Evolutionary conservation across 1,139 yeast species (phyloP), one percentile per base, ranked within the genome.

Genomic region (Pichia cactophila): DNA sequence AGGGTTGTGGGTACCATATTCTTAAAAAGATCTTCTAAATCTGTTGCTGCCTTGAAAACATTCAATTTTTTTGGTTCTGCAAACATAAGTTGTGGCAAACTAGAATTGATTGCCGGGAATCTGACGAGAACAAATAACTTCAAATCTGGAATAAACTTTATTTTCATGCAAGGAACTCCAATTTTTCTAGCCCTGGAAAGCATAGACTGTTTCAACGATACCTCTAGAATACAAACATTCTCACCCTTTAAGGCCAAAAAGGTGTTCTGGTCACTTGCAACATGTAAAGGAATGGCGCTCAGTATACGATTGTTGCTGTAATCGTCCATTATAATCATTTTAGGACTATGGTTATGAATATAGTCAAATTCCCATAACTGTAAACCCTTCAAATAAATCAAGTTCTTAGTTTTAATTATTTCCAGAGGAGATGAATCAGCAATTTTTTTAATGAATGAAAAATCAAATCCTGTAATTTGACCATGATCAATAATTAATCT

Each of bases 341-440:
- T 58, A 0, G 84, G 82, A 44, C 55, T 68, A 2, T 48, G 50
- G 0, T 71, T 66, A 2, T 58, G 62, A 12, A 61, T 60, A 7
- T 66, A 50, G 50, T 74, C 69, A 5, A 78, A 51, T 29, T 70
- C 62, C 81, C 82, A 80, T 4, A 71, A 46, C 16, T 64, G 61
- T 44, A 71, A 70, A 17, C 76, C 67, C 9, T 62, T 53, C 1
- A 75, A 42, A 41, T 56, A 61, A 17, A 54, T 45, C 7, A 41
- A 29, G 2, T 38, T 11, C 0, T 44, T 17, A 26, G 31, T 37
- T 9, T 35, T 29, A 2, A 44, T 33, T 9, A 35, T 16, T 17
- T 17, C 23, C 23, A 35, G 38, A 17, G 38, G 23, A 35, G 38
- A 35, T 16, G 11, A 35, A 35, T 35, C 38, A 16, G 38, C 20